Evolutionary conservation across 208 protist genomes (phyloP), one percentile per base, ranked within the genome.

Genomic region (Trypanosoma rangeli): DNA sequence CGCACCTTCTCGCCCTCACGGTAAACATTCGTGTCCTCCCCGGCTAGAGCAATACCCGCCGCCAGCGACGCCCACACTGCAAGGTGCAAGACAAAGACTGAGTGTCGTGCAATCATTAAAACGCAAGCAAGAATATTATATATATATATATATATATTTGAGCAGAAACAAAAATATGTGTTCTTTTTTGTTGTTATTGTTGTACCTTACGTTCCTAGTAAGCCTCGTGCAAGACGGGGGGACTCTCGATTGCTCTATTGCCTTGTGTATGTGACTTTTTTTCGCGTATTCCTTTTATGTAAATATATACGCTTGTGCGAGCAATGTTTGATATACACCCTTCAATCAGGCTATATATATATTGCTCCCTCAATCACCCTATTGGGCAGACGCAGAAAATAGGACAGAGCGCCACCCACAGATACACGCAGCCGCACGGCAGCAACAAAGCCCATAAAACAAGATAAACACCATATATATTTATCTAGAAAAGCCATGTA

Each of bases 1-100:
- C 72, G 74, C 5, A 98, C 88, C 2, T 28, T n/a, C 44, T 86
- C 80, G 54, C 71, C 74, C 13, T 68, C 56, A 5, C 59, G 42
- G 58, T 86, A 89, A 3, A 50, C 57, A 65, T 85, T 74, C 24
- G 73, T 82, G 44, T 68, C 66, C 28, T 88, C 83, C 48, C 74
- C 72, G 18, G 70, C 78, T 31, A 52, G 10, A 12, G 44, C 68
- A 3, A 22, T 1, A 52, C 35, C 42, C n/a, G 22, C 48, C 18
- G n/a, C 50, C 48, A 75, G 39, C 48, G 72, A n/a, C 28, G 46
- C 53, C 24, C 22, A n/a, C 29, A 64, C 9, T 8, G 59, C 46
- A 44, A 60, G 59, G 26, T 62, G 33, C n/a, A 37, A 15, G 10
- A 49, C 13, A 16, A 26, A 1, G 37, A 10, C 7, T 46, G 33